Percentiles rank a stretch among this genome's conserved stretches.
Conservation (phyloP, 2,329 filamentous ascomycete genomes). For the Diaporthe sp. region DNA sequence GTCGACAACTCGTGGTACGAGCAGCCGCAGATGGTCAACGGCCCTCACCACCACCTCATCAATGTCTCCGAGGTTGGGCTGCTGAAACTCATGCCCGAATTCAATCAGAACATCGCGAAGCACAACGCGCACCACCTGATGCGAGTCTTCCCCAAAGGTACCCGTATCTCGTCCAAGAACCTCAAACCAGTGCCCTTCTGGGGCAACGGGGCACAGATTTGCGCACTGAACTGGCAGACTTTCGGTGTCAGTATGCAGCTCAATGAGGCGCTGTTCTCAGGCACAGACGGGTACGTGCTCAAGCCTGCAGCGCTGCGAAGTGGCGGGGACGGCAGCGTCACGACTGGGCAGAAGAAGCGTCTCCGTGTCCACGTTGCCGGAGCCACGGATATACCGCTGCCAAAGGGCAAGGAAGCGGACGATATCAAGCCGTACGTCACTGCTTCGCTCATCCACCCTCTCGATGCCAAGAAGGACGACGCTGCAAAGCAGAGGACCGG, state of each 20-base stretch:
- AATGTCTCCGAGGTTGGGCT: slow-evolving; percentile 77
- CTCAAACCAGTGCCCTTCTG: slow-evolving; percentile 74
- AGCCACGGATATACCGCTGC: slow-evolving; percentile 72
- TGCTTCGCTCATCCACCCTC: slow-evolving; percentile 73
- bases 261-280: slow-evolving; percentile 76
- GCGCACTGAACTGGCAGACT: slow-evolving; percentile 78
- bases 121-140: slow-evolving; percentile 78
- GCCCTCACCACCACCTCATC: slow-evolving; percentile 75
- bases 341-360: slow-evolving; percentile 51
- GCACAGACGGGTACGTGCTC: slow-evolving; percentile 75
- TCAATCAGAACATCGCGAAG: slow-evolving; percentile 62
- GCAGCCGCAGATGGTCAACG: slow-evolving; percentile 62
- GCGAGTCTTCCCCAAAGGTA: slow-evolving; percentile 78
- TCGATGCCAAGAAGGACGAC: slow-evolving; percentile 60
- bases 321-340: slow-evolving; percentile 63
- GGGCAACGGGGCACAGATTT: slow-evolving; percentile 77
- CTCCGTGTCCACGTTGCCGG: slow-evolving; percentile 72
- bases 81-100: slow-evolving; percentile 61
- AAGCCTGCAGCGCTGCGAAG: slow-evolving; percentile 72
- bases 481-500: slow-evolving; percentile 72
- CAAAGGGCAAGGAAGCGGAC: slow-evolving; percentile 62
- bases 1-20: slow-evolving; percentile 76
- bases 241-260: slow-evolving; percentile 76
- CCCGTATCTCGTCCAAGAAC: slow-evolving; percentile 76
- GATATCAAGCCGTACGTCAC: slow-evolving; percentile 75